Evolutionary conservation across 2,329 filamentous ascomycete genomes (phyloP), one percentile per base, ranked within the genome.

Genomic region (Drechslera avenae): DNA sequence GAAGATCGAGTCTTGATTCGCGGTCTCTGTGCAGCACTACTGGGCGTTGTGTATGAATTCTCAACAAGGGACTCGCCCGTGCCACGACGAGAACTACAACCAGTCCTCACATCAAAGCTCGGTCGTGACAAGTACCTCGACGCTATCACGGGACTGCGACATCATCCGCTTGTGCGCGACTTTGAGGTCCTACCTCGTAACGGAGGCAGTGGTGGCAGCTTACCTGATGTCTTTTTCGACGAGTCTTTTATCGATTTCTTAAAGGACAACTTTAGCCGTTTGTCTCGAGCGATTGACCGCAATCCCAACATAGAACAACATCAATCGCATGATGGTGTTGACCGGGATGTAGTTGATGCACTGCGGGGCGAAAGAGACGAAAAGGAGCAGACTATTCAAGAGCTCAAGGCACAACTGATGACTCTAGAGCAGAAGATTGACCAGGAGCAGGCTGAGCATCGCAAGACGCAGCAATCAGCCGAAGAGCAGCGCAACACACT

Each of bases 61-160:
- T 97, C 93, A 8, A 97, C 93, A 0, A 96, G 96, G 69, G 94
- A 99, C 73, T 97, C 93, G 0, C 91, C 94, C 0, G 87, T 99
- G 43, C 84, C 93, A 5, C 83, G 94, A 54, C 81, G 86, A 18
- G 92, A 88, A 8, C 77, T 99, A 36, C 89, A 96, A 65, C 85
- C 88, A 18, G 83, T 97, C 21, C 79, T 99, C 30, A 80, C 84
- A 21, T 85, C 87, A 36, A 85, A 87, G 50, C 82, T 97, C 63
- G 90, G 91, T 32, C 86, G 92, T 60, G 91, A 96, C 63, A 87
- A 87, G 64, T 99, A 96, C 68, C 84, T 95, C 47, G 89, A 95
- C 71, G 87, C 87, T 55, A 81, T 99, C 32, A 85, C 83, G 18
- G 88, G 87, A 56, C 78, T 99, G 31, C 85, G 94, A 54, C 85